phyloP scores from a whole-genome alignment of 306 rosid species.

The Acmispon strigosus region DNA sequence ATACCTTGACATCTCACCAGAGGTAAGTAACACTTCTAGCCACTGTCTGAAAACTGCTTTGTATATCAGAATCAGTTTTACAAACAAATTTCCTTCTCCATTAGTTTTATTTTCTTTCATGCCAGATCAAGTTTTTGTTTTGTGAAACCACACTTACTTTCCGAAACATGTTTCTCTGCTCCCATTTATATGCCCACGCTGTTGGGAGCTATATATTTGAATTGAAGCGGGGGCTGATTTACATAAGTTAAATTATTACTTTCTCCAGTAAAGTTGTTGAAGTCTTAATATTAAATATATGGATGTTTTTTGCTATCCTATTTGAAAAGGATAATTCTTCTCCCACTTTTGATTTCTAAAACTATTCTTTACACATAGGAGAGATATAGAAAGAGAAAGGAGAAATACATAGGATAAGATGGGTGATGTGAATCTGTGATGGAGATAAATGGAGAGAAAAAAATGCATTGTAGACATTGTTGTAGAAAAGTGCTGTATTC shows the following conservation, averaged over 20 bases:
- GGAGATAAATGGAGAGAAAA: too few species aligned
- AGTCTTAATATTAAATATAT: neutral
- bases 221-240: neutral
- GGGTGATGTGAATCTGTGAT: too few species aligned
- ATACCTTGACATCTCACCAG: slow-evolving; percentile 84
- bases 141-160: neutral
- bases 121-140: neutral
- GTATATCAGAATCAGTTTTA: neutral
- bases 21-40: slow-evolving; percentile 32
- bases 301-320: neutral
- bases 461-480: too few species aligned
- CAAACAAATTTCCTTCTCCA: too few species aligned
- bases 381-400: too few species aligned
- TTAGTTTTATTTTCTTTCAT: slow-evolving; percentile 9
- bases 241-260: neutral
- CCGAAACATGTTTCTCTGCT: neutral
- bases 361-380: too few species aligned
- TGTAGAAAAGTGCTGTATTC: too few species aligned
- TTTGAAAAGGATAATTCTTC: neutral
- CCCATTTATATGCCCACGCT: neutral
- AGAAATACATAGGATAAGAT: too few species aligned
- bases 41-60: neutral
- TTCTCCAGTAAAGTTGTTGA: neutral
- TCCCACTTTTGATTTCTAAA: too few species aligned
- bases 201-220: neutral